Conservation (phyloP, 2,329 filamentous ascomycete genomes). For the Colletotrichum camelliae region DNA sequence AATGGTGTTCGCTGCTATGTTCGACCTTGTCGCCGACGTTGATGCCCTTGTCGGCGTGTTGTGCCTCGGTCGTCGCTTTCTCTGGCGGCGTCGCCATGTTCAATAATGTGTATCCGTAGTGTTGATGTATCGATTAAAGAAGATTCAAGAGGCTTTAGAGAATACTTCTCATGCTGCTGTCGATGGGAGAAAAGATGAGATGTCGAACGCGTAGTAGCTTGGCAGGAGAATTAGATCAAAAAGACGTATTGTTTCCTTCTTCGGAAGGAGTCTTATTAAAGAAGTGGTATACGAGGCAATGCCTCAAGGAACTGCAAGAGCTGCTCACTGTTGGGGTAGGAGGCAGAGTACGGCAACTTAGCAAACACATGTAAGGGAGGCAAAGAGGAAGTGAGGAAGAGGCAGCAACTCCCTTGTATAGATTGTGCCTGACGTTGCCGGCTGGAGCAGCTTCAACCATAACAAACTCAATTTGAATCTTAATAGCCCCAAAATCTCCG, state of each 20-base stretch:
- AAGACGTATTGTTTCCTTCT: not conserved
- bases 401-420: not conserved
- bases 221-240: not conserved
- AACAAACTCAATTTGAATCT: not conserved
- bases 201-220: not conserved
- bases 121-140: not conserved
- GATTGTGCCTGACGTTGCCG: not conserved
- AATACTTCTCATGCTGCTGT: not conserved
- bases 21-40: not conserved
- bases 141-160: not conserved
- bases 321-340: not conserved
- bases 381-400: not conserved
- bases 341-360: not conserved
- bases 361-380: not conserved
- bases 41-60: slow-evolving; percentile 9
- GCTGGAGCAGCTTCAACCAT: not conserved
- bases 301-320: not conserved
- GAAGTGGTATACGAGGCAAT: not conserved
- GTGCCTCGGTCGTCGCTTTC: not conserved
- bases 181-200: not conserved
- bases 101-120: not conserved
- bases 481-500: not conserved
- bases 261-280: not conserved
- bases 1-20: not conserved
- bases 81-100: not conserved